Evolutionary conservation across 495 filamentous ascomycete species (phyloP).

Genomic region (Pseudotulostoma volvatum): DNA sequence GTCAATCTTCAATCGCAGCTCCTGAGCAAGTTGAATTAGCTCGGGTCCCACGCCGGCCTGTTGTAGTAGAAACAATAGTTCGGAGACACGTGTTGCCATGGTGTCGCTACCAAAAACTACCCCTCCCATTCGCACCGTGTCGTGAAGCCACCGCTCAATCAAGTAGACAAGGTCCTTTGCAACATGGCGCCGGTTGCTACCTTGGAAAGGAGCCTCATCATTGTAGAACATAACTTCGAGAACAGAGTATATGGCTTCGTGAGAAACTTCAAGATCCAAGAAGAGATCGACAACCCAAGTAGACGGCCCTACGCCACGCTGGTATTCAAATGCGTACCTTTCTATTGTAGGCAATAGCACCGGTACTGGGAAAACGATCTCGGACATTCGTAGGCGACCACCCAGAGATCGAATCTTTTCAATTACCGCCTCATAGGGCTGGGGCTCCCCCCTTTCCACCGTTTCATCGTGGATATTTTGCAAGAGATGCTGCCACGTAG

Average conservation of each 20-base stretch:
- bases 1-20: slow-evolving; percentile 29
- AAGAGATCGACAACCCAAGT: slow-evolving; percentile 77
- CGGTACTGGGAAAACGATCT: slow-evolving; percentile 59
- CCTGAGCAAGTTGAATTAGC: slow-evolving; percentile 17
- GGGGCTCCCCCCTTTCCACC: slow-evolving; percentile 29
- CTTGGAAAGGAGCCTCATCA: slow-evolving; percentile 70
- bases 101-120: slow-evolving; percentile 37
- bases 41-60: slow-evolving; percentile 22
- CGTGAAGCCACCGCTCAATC: slow-evolving; percentile 43
- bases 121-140: slow-evolving; percentile 37
- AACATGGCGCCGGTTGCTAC: slow-evolving; percentile 40
- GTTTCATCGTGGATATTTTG: slow-evolving; percentile 51
- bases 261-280: slow-evolving; percentile 54
- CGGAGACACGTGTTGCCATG: slow-evolving; percentile 28
- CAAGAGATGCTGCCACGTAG: slow-evolving; percentile 75
- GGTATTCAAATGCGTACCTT: slow-evolving; percentile 55
- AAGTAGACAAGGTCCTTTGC: slow-evolving; percentile 48
- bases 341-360: slow-evolving; percentile 57
- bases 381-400: slow-evolving; percentile 57
- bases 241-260: slow-evolving; percentile 56
- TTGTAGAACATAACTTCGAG: slow-evolving; percentile 73
- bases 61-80: slow-evolving; percentile 30
- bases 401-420: slow-evolving; percentile 62
- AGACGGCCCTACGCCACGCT: slow-evolving; percentile 46
- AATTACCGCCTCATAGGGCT: slow-evolving; percentile 66